These are phyloP conservation scores for Diospyros kaki DNA, from an alignment of 148 eudicot genomes.

Conservation along the genomic window DNA sequence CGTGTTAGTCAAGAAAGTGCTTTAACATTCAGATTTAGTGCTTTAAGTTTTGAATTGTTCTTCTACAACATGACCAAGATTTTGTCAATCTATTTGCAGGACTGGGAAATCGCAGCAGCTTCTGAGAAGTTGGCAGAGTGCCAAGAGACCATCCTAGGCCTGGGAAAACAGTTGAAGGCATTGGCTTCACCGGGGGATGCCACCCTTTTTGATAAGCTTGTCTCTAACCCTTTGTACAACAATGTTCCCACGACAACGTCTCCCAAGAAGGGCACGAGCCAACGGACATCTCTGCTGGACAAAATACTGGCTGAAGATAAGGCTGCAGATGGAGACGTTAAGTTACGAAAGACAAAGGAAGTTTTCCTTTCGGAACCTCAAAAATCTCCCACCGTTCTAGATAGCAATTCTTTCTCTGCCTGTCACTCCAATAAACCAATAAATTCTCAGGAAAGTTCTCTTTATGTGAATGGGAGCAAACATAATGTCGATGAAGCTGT, in stretches of 20 bases:
- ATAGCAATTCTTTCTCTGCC: too few species aligned
- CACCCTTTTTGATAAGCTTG: slow-evolving; percentile 20
- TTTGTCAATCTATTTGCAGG: slow-evolving; percentile 30
- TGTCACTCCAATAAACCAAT: slow-evolving; percentile 8
- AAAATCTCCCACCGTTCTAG: slow-evolving; percentile 16
- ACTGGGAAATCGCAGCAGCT: slow-evolving; percentile 46
- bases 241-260: too few species aligned
- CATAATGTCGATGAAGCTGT: slow-evolving; percentile 16
- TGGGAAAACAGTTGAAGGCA: slow-evolving; percentile 58
- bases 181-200: slow-evolving; percentile 33
- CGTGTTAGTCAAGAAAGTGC: too few species aligned
- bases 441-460: slow-evolving; percentile 8
- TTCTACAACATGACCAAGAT: not conserved
- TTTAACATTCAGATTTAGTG: not conserved
- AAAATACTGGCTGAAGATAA: slow-evolving; percentile 42
- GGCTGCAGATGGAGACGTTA: slow-evolving; percentile 7
- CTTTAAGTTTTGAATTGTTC: not conserved
- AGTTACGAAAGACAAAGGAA: slow-evolving; percentile 15
- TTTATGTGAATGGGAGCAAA: slow-evolving; percentile 7
- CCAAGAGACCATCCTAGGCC: slow-evolving; percentile 43
- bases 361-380: slow-evolving; percentile 21
- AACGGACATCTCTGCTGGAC: slow-evolving; percentile 57
- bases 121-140: slow-evolving; percentile 47
- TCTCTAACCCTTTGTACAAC: slow-evolving; percentile 8
- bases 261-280: slow-evolving; percentile 22